Evolutionary conservation across 2,329 filamentous ascomycete species (phyloP).

Genomic region (Diaporthe citri): DNA sequence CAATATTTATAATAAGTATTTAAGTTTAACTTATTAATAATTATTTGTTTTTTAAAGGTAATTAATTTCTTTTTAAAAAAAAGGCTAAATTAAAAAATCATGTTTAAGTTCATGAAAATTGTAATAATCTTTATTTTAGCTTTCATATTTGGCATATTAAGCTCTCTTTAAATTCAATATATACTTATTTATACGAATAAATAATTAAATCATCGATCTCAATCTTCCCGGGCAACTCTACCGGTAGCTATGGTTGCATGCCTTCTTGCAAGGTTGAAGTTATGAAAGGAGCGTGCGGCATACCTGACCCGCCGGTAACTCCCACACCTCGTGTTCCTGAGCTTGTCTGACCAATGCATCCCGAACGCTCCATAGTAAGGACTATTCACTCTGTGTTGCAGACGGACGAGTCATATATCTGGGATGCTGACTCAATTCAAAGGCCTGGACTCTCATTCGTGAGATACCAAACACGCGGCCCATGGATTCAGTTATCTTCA

Average conservation of each 20-base stretch:
- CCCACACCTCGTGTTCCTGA: neutral
- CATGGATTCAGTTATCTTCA: conserved; percentile 3
- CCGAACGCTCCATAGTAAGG: neutral
- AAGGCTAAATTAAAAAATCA: neutral
- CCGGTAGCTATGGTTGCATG: neutral
- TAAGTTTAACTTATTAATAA: neutral
- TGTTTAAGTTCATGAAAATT: neutral
- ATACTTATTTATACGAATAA: neutral
- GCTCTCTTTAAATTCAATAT: neutral
- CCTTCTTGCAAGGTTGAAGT: neutral
- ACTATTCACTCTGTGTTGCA: neutral
- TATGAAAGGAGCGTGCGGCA: neutral
- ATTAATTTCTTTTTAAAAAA: neutral
- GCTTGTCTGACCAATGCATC: neutral
- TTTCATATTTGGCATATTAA: neutral
- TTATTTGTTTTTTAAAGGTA: neutral
- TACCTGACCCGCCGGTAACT: neutral
- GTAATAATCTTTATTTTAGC: neutral
- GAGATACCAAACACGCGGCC: neutral
- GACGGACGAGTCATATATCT: conserved; percentile 1
- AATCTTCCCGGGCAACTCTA: neutral
- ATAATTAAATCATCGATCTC: neutral
- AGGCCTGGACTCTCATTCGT: neutral
- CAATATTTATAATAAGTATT: neutral
- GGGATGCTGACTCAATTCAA: conserved; percentile 2